These are phyloP conservation scores for Chaetomium globosum DNA, from an alignment of 2,329 filamentous ascomycete species.

Conservation along the genomic window DNA sequence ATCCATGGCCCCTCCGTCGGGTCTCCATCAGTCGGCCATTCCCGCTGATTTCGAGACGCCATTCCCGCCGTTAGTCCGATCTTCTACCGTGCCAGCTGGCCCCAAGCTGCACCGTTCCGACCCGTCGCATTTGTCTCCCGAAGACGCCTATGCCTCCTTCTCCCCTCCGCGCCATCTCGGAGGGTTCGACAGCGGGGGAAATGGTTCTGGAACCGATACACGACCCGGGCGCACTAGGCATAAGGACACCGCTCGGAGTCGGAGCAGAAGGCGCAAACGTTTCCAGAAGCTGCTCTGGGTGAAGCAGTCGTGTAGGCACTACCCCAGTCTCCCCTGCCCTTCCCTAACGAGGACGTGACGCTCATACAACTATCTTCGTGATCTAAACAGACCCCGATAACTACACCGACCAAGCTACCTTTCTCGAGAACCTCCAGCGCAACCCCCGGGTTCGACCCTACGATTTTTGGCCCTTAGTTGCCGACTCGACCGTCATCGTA, in stretches of 20 bases:
- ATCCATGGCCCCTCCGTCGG: conserved; percentile 41
- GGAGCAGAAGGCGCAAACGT: conserved; percentile 65
- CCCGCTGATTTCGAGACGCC: conserved; percentile 38
- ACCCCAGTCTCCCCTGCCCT: too few species aligned
- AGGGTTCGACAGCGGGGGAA: conserved; percentile 45
- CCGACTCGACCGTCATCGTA: conserved; percentile 93
- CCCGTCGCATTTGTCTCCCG: conserved; percentile 73
- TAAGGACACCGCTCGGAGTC: conserved; percentile 62
- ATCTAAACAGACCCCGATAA: conserved; percentile 82
- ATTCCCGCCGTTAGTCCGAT: conserved; percentile 44
- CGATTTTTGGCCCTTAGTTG: conserved; percentile 96
- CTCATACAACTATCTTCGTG: conserved; percentile 1
- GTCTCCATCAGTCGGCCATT: conserved; percentile 38
- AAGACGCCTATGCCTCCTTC: conserved; percentile 74
- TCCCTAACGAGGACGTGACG: not conserved
- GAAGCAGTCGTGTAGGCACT: conserved; percentile 79
- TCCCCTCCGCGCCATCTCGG: conserved; percentile 61
- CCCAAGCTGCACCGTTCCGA: conserved; percentile 50
- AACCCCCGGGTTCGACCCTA: conserved; percentile 94
- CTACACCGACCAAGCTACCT: conserved; percentile 95
- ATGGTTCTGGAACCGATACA: conserved; percentile 43
- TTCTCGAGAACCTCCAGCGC: conserved; percentile 91
- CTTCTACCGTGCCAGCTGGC: conserved; percentile 47
- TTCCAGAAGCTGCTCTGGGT: conserved; percentile 99
- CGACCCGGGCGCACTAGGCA: conserved; percentile 48